Conservation (phyloP, 2,329 filamentous ascomycete species). For the Macroventuria anomochaeta region DNA sequence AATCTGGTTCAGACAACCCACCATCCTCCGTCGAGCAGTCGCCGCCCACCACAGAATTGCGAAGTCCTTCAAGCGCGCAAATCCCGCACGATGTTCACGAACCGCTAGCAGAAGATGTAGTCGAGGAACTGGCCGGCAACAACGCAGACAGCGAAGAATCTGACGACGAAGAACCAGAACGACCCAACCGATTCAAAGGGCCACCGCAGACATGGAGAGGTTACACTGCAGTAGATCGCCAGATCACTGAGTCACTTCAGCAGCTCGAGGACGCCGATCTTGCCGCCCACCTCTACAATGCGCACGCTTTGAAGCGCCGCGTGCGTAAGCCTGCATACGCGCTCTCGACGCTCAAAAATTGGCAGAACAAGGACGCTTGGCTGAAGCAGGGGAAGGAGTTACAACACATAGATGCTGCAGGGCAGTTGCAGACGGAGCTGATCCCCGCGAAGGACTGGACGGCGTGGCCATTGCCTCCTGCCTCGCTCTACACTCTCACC, state of each 20-base stretch:
- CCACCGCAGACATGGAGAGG: slow-evolving; percentile 69
- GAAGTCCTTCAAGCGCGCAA: slow-evolving; percentile 24
- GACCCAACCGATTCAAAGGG: slow-evolving; percentile 76
- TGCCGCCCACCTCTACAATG: slow-evolving; percentile 78
- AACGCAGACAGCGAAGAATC: slow-evolving; percentile 27
- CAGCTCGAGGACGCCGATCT: slow-evolving; percentile 71
- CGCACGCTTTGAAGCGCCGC: slow-evolving; percentile 70
- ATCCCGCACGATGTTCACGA: background rate
- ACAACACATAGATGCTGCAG: slow-evolving; percentile 32
- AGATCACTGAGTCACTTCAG: slow-evolving; percentile 68
- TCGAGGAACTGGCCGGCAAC: background rate
- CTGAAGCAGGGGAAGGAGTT: slow-evolving; percentile 41
- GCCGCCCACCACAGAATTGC: slow-evolving; percentile 8
- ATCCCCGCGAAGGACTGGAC: slow-evolving; percentile 70
- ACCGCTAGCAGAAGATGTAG: background rate
- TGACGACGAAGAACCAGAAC: slow-evolving; percentile 21
- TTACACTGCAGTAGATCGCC: slow-evolving; percentile 67
- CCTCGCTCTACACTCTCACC: slow-evolving; percentile 65
- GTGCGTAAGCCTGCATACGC: slow-evolving; percentile 25
- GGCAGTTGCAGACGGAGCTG: slow-evolving; percentile 46
- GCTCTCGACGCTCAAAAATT: slow-evolving; percentile 30
- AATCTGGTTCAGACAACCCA: slow-evolving; percentile 19
- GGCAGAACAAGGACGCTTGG: slow-evolving; percentile 53
- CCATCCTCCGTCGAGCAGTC: slow-evolving; percentile 11
- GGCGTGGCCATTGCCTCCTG: slow-evolving; percentile 77